Evolutionary conservation across 192 early-diverging fungal species (phyloP), one percentile per base, ranked within the genome.

Genomic region (Chytriomyces confervae): DNA sequence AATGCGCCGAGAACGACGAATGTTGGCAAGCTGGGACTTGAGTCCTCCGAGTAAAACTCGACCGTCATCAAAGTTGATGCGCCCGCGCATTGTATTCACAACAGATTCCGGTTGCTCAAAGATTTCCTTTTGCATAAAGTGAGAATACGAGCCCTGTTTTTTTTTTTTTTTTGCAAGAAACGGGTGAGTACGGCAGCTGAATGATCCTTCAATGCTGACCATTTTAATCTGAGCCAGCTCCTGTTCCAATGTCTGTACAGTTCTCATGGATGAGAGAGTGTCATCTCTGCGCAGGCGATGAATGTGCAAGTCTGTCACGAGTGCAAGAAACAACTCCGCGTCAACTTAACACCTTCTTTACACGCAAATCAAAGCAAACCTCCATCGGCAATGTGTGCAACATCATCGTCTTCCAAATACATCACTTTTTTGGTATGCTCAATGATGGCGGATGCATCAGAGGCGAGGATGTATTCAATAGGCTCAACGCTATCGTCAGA

Each of bases 101-200:
- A 91, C 86, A 13, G 89, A 91, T 80, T 90, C 88, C 53, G 88
- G 80, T 77, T 91, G 89, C 73, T 91, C 89, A 74, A 81, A 88
- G 69, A 91, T 90, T 75, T 91, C 89, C 84, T 91, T 91, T 50
- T 81, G 81, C 89, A 91, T 91, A 66, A 91, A 91, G 81, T 91
- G 89, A 9, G 81, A 79, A 77, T 86, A 91, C 48, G 75, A 62
- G 29, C 89, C 89, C 78, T 83, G 62, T 44, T 43, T 50, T 18
- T 18, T 13, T 16, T 11, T 64, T 16, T 5, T n/a, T 16, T 10
- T 61, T 60, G 3, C 18, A 61, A 60, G 29, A 72, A n/a, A 60
- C 20, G 23, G 27, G 5, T 5, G 44, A 62, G 29, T 23, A 69
- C 10, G 44, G n/a, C 20, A n/a, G n/a, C n/a, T 16, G 13, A 13